phyloP scores from a whole-genome alignment of 2,329 filamentous ascomycete genomes.

The Moelleriella libera region DNA sequence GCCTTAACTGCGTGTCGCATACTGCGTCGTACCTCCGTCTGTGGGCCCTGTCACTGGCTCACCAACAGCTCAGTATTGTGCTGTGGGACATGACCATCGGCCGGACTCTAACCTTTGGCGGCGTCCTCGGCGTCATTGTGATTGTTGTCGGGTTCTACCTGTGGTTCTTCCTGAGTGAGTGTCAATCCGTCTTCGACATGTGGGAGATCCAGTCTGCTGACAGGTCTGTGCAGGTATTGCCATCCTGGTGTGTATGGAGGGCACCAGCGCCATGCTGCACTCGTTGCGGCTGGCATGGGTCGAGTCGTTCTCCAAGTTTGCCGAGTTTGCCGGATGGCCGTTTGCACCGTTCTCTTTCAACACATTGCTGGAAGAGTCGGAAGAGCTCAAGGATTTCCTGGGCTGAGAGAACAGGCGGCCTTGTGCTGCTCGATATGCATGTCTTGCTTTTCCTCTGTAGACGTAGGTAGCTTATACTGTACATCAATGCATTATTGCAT shows the following conservation, averaged over 20 bases:
- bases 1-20: conserved; percentile 96
- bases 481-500: conserved; percentile 4
- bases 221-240: conserved; percentile 20
- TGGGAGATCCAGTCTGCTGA: conserved; percentile 10
- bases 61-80: conserved; percentile 93
- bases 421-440: conserved; percentile 2
- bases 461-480: conserved; percentile 17
- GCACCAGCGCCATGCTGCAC: conserved; percentile 91
- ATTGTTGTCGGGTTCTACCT: conserved; percentile 71
- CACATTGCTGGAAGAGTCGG: conserved; percentile 70
- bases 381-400: conserved; percentile 42
- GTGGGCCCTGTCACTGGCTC: conserved; percentile 91
- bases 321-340: conserved; percentile 75
- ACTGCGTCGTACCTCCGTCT: conserved; percentile 97
- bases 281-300: conserved; percentile 88
- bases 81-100: conserved; percentile 93
- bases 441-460: conserved; percentile 14
- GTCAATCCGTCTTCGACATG: not conserved
- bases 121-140: conserved; percentile 59
- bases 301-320: conserved; percentile 95
- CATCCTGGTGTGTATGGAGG: conserved; percentile 87
- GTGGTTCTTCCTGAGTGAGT: conserved; percentile 71
- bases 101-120: conserved; percentile 54
- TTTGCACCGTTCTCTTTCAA: conserved; percentile 87
- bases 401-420: conserved; percentile 17